phyloP scores from a whole-genome alignment of 352 stramenopile genomes.

The Thalassiosira livingstoniorum region DNA sequence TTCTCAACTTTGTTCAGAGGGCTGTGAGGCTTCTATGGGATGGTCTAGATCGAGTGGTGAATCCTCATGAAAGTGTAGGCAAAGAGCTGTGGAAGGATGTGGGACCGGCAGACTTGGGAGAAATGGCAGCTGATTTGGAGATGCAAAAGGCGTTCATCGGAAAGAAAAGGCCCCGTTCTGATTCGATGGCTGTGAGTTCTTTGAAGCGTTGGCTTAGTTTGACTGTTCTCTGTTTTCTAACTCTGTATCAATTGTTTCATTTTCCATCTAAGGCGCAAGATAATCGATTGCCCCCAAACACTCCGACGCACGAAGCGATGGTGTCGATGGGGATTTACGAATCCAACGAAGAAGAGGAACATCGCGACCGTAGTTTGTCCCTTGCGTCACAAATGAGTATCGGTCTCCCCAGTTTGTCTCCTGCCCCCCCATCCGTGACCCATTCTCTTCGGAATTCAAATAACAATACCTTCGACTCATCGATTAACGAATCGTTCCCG shows the following conservation, averaged over 20 bases:
- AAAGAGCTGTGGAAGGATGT: slow-evolving; percentile 79
- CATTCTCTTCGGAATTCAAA: too few species aligned
- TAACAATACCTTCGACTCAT: too few species aligned
- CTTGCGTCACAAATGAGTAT: slow-evolving; percentile 20
- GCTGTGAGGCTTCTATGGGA: slow-evolving; percentile 80
- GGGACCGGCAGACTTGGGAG: slow-evolving; percentile 78
- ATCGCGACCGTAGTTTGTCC: slow-evolving; percentile 12
- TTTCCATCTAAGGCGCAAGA: too few species aligned
- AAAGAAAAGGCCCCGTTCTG: slow-evolving; percentile 71
- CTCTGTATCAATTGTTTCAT: too few species aligned
- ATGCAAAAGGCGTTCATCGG: slow-evolving; percentile 84
- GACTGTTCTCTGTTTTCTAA: too few species aligned
- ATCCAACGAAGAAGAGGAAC: too few species aligned
- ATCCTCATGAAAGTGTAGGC: slow-evolving; percentile 74
- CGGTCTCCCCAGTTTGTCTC: not conserved
- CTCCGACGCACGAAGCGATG: too few species aligned
- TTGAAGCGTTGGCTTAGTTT: too few species aligned
- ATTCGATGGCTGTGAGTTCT: too few species aligned
- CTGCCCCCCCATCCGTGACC: not conserved
- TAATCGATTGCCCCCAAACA: too few species aligned
- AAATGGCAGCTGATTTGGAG: slow-evolving; percentile 86
- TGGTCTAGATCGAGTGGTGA: slow-evolving; percentile 71
- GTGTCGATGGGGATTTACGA: too few species aligned
- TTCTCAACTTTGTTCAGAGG: slow-evolving; percentile 85
- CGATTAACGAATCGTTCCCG: too few species aligned